Evolutionary conservation across 352 stramenopile species (phyloP).

Genomic region (Phytophthora rubi): DNA sequence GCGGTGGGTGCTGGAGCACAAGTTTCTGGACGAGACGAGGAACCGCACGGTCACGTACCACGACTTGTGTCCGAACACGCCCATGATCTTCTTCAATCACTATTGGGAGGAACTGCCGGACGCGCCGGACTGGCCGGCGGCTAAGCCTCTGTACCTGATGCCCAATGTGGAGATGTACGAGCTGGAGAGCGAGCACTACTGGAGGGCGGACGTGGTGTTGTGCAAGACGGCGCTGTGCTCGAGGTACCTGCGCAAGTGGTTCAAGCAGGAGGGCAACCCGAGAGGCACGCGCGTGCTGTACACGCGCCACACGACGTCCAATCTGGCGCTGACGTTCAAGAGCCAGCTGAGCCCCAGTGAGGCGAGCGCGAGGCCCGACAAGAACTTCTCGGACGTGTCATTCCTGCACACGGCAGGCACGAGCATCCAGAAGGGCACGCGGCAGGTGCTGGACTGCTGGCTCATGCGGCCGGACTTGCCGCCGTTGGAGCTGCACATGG

Average conservation of each 20-base stretch:
- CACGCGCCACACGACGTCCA: slow-evolving; percentile 65
- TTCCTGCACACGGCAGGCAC: slow-evolving; percentile 58
- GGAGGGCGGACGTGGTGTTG: slow-evolving; percentile 52
- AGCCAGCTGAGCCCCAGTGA: slow-evolving; percentile 25
- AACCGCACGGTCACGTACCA: slow-evolving; percentile 48
- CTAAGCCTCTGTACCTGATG: slow-evolving; percentile 60
- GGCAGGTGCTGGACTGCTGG: slow-evolving; percentile 53
- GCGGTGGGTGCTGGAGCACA: slow-evolving; percentile 42
- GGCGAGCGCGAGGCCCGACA: slow-evolving; percentile 17
- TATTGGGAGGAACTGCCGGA: slow-evolving; percentile 52
- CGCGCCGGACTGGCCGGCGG: slow-evolving; percentile 36
- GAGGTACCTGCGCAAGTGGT: slow-evolving; percentile 55
- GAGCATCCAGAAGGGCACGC: slow-evolving; percentile 54
- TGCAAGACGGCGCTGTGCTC: slow-evolving; percentile 59
- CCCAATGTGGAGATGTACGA: slow-evolving; percentile 74
- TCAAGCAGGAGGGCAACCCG: slow-evolving; percentile 64
- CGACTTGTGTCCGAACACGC: slow-evolving; percentile 57
- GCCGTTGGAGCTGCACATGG: slow-evolving; percentile 42
- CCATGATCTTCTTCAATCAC: slow-evolving; percentile 67
- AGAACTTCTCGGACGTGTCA: slow-evolving; percentile 49
- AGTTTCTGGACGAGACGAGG: slow-evolving; percentile 32
- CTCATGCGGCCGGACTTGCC: slow-evolving; percentile 39
- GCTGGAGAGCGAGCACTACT: slow-evolving; percentile 49
- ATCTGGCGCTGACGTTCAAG: slow-evolving; percentile 41
- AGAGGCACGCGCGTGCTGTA: slow-evolving; percentile 57